Percentiles rank a stretch among this genome's conserved stretches.
Evolutionary conservation across 1,284 basidiomycete species (phyloP).

Genomic region (Melampsora occidentalis): DNA sequence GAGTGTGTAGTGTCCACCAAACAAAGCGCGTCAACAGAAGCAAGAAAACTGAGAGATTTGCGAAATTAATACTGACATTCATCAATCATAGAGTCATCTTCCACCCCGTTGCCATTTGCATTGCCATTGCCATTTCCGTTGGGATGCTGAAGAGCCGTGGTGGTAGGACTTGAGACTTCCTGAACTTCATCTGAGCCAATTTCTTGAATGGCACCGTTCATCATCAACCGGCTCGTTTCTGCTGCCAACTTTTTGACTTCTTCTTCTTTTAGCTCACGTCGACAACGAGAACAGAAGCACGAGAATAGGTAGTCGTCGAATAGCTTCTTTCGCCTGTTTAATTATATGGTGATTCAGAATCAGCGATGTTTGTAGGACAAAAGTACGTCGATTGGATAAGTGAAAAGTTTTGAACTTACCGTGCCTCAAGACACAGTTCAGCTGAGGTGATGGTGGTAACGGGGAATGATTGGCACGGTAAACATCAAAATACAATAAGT

Average conservation of each 20-base stretch:
- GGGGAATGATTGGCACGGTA: not conserved
- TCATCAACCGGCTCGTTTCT: not conserved
- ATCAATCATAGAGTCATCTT: no score
- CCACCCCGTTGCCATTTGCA: no score
- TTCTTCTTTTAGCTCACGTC: constrained; percentile 33
- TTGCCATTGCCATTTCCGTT: no score
- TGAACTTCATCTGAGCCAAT: constrained; percentile 12
- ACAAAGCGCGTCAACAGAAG: no score
- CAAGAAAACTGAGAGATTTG: no score
- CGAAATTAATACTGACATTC: no score
- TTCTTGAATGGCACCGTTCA: constrained; percentile 11
- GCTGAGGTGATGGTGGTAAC: not conserved
- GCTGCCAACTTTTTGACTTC: constrained; percentile 5
- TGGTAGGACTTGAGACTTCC: no score
- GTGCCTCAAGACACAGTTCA: constrained; percentile 27
- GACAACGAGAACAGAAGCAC: constrained; percentile 42
- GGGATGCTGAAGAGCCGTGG: no score
- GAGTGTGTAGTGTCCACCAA: no score
- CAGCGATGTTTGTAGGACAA: not conserved
- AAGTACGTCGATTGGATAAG: not conserved
- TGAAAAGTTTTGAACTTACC: constrained; percentile 14
- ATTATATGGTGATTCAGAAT: not conserved
- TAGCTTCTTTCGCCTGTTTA: constrained; percentile 40
- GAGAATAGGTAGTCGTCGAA: constrained; percentile 44
- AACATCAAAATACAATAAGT: not conserved